These are phyloP conservation scores for Skeletonema potamos DNA, from an alignment of 108 stramenopile genomes.

Conservation along the genomic window DNA sequence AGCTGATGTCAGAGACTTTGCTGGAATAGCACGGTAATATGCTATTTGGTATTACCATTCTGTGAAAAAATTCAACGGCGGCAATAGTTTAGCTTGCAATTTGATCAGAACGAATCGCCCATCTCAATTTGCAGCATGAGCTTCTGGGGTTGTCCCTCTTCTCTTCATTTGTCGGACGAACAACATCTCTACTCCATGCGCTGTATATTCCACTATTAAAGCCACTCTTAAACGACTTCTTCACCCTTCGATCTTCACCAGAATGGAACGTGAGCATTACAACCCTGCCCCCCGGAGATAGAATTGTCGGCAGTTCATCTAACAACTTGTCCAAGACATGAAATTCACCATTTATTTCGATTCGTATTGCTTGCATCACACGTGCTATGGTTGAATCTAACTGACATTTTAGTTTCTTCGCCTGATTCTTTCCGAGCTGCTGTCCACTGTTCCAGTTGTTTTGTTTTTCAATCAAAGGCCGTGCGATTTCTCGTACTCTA, in stretches of 20 bases:
- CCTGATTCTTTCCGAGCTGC: neutral
- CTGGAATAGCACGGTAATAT: no score
- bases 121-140: conserved; percentile 19
- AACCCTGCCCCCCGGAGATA: conserved; percentile 32
- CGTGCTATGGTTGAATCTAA: conserved; percentile 15
- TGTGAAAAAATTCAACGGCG: no score
- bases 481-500: neutral
- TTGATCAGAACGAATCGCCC: neutral
- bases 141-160: conserved; percentile 2
- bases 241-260: conserved; percentile 47
- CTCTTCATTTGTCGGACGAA: conserved; percentile 17
- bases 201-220: conserved; percentile 17
- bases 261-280: conserved; percentile 51
- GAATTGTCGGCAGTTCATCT: conserved; percentile 1
- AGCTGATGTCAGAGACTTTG: no score
- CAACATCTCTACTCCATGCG: conserved; percentile 6
- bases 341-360: conserved; percentile 50
- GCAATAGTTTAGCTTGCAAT: neutral
- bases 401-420: neutral
- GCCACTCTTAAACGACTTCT: conserved; percentile 23
- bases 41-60: no score
- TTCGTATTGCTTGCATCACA: conserved; percentile 50
- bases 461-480: neutral
- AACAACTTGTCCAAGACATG: conserved; percentile 21
- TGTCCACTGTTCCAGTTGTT: neutral